Evolutionary conservation across 2,329 filamentous ascomycete species (phyloP), one percentile per base, ranked within the genome.

Genomic region (Claviceps maximensis): DNA sequence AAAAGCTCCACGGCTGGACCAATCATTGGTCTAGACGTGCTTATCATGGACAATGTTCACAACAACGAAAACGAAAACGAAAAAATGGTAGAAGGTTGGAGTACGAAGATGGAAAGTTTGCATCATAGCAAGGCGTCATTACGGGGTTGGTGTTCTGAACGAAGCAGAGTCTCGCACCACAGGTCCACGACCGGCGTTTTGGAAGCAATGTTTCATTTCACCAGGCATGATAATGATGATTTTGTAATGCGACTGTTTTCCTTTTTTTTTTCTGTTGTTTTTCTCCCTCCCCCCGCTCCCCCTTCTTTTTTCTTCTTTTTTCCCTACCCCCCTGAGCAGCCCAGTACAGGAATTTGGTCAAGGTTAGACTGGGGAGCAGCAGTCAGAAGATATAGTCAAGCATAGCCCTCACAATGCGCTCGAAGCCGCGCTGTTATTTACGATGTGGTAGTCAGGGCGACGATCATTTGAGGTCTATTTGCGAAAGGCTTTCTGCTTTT

Each of bases 1-100:
- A 15, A 57, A 57, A 19, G 53, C 48, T 15, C 48, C 57, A 1
- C 53, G 56, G 23, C 49, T 59, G 4, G 64, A 67, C 38, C 59
- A 62, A 13, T 50, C 55, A 5, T 57, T 63, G 54, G 55, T 57
- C 49, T 58, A 51, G 40, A 15, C 29, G 29, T 33, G 46, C 38
- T 19, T 40, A n/a, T 40, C 38, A 40, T 19, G 17, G 12, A 10
- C 31, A 12, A 33, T 2, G 15, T 3, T 36, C 33, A 36, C 41
- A 44, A 25, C 19, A 44, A 25, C 9, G 7, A 25, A 23, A 23
- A 27, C 12, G 5, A 27, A 9, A n/a, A 8, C 10, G 8, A n/a
- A 45, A 36, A 17, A 42, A 31, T 15, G 6, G 7, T 50, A 17
- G 19, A 23, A 31, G n/a, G 10, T 17, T 19, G 15, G 27, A 45